Evolutionary conservation across 192 early-diverging fungal species (phyloP).

Genomic region (Mortierella hygrophila): DNA sequence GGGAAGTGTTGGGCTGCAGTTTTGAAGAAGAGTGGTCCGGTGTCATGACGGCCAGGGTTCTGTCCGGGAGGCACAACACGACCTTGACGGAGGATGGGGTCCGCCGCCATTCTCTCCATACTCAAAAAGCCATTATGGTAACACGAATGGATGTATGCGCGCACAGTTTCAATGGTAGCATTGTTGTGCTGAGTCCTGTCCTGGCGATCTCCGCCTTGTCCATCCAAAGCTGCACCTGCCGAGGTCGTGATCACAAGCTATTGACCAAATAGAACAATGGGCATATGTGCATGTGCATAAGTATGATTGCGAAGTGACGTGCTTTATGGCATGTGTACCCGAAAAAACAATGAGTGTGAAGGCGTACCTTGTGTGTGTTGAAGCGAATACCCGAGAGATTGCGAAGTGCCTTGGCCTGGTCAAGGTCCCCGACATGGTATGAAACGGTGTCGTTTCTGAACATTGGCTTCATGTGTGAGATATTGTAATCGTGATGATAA

Average conservation of each 20-base stretch:
- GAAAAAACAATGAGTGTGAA: too few species aligned
- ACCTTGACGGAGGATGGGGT: slow-evolving; percentile 19
- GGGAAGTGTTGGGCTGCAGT: slow-evolving; percentile 35
- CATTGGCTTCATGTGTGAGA: neutral
- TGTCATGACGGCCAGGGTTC: slow-evolving; percentile 13
- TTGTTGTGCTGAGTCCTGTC: neutral
- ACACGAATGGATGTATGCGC: slow-evolving; percentile 20
- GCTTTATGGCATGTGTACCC: too few species aligned
- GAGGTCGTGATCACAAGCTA: slow-evolving; percentile 1
- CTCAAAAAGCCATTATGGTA: slow-evolving; percentile 34
- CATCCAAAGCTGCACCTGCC: neutral
- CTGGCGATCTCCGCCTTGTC: neutral
- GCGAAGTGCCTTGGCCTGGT: slow-evolving; percentile 17
- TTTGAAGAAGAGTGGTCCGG: slow-evolving; percentile 43
- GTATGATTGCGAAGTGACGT: neutral
- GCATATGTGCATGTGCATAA: neutral
- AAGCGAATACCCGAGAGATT: slow-evolving; percentile 24
- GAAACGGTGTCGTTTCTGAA: neutral
- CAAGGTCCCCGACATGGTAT: slow-evolving; percentile 11
- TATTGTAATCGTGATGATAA: neutral
- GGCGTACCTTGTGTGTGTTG: slow-evolving; percentile 20
- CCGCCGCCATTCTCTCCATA: slow-evolving; percentile 38
- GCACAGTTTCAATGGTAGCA: slow-evolving; percentile 31
- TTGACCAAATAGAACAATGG: too few species aligned
- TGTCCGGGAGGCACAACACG: slow-evolving; percentile 26